phyloP scores from a whole-genome alignment of 2,329 filamentous ascomycete genomes.

The Pseudogymnoascus sp. region DNA sequence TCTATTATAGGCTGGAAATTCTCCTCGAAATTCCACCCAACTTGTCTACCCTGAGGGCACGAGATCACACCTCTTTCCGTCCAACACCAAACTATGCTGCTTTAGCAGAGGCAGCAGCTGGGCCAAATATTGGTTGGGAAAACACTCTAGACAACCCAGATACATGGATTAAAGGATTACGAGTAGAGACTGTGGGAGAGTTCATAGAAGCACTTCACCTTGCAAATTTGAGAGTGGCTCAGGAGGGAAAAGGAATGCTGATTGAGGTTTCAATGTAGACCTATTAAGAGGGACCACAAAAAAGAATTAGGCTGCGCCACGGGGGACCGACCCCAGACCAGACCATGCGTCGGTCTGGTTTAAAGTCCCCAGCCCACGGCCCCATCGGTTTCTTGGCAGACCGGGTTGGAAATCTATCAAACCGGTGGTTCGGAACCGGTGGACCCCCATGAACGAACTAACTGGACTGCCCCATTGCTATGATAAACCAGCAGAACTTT shows the following conservation, averaged over 20 bases:
- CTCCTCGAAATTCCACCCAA: constrained; percentile 48
- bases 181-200: constrained; percentile 10
- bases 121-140: constrained; percentile 30
- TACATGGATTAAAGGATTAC: constrained; percentile 11
- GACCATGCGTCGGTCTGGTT: too few species aligned
- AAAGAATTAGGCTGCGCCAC: too few species aligned
- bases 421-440: too few species aligned
- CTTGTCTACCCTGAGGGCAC: constrained; percentile 53
- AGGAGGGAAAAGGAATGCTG: neutral
- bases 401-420: too few species aligned
- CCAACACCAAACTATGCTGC: constrained; percentile 52
- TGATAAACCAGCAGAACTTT: too few species aligned
- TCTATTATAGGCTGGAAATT: constrained; percentile 48
- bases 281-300: too few species aligned
- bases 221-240: neutral
- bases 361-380: too few species aligned
- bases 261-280: neutral
- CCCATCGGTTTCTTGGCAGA: too few species aligned
- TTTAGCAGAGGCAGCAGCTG: constrained; percentile 53
- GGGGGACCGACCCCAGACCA: too few species aligned
- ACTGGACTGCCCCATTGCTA: too few species aligned
- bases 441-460: too few species aligned
- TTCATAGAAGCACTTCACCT: constrained; percentile 1
- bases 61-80: constrained; percentile 54
- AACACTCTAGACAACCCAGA: neutral